Evolutionary conservation across 352 stramenopile species (phyloP).

Genomic region (Globisporangium camurandrum): DNA sequence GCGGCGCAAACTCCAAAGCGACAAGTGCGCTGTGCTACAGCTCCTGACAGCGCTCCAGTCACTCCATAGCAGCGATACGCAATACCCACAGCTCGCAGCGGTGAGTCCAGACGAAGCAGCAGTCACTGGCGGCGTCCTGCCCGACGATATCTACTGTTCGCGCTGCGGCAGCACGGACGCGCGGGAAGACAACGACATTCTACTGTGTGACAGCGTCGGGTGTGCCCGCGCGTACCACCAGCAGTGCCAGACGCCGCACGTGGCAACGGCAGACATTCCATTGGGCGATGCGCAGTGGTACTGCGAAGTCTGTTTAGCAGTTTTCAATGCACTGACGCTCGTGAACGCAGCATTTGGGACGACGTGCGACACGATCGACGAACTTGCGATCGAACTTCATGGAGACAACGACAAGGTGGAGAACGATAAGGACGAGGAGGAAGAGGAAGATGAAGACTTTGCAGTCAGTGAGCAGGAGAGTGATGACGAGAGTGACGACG

Average conservation of each 20-base stretch:
- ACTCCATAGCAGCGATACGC: conserved; percentile 32
- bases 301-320: conserved; percentile 63
- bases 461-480: conserved; percentile 43
- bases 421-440: conserved; percentile 12
- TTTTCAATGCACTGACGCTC: conserved; percentile 73
- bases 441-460: conserved; percentile 6
- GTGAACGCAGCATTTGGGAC: conserved; percentile 77
- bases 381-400: conserved; percentile 36
- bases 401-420: conserved; percentile 2
- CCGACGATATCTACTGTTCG: conserved; percentile 70
- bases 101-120: too few species aligned
- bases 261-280: conserved; percentile 58
- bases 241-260: conserved; percentile 50
- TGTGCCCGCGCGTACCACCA: conserved; percentile 81
- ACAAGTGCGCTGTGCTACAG: conserved; percentile 45
- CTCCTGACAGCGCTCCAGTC: conserved; percentile 35
- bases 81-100: conserved; percentile 37
- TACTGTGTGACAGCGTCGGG: conserved; percentile 68
- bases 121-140: conserved; percentile 13
- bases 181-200: conserved; percentile 69
- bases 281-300: conserved; percentile 67
- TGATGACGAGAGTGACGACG: conserved; percentile 21
- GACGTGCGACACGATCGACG: conserved; percentile 46
- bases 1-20: conserved; percentile 39
- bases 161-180: conserved; percentile 60